Base-by-base conservation (phyloP, 345 rosid species). In the Gossypium australe region DNA sequence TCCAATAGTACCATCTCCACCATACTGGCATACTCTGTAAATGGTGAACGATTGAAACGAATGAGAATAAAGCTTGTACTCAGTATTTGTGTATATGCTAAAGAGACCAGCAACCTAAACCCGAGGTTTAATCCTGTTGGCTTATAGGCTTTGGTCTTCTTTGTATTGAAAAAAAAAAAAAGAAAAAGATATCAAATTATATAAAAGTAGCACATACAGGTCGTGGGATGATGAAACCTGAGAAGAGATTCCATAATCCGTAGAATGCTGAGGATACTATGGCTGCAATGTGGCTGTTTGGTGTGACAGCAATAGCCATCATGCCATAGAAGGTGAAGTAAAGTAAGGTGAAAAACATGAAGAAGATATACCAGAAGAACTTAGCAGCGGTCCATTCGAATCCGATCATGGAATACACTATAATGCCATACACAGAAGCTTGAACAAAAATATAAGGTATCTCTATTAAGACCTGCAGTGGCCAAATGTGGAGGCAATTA, bases 271-370 rank as follows among this genome's bases (percentile, higher is more conserved):
- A 66, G 17, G 91, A 85, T 67, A 82, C 73, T 18, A 90, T 84
- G 80, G 84, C 47, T 25, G 90, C 86, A 44, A 87, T 84, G 82
- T 87, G 86, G 83, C 80, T 81, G 70, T 89, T 89, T 5, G 95
- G 95, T 1, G 93, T 89, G 80, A 87, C 77, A 7, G 89, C 90
- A 2, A 89, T 87, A 4, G 86, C 71, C 93, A 90, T 89, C 93
- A 89, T 90, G 11, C 93, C 96, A 2, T 87, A 87, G 79, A 74
- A 89, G 76, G 96, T 86, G 88, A 87, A 90, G 82, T 88, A 87
- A 29, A 90, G 72, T 29, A 90, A 73, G 4, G 95, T 85, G 79
- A 85, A 83, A 80, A 64, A 80, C 85, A 87, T 85, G 53, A 87
- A 89, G 82, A 86, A 90, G 29, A 86, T 51, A 16, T 87, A 91